A percentile compares a stretch with the other conserved stretches of the same genome.
Evolutionary conservation across 345 rosid genomes (phyloP).

Genomic region (Anastatica hierochuntica): DNA sequence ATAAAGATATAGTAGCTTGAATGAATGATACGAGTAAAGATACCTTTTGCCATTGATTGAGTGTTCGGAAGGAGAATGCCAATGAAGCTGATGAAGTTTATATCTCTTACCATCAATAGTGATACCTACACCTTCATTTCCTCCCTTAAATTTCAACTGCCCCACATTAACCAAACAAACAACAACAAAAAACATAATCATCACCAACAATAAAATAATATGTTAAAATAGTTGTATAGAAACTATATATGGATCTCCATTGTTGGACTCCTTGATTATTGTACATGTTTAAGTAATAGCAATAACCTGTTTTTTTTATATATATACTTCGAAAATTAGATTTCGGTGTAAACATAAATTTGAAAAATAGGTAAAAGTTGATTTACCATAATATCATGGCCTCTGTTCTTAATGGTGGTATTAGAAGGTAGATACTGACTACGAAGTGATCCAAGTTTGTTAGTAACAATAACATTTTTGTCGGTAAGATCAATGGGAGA

Average conservation of each 20-base stretch:
- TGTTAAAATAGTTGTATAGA: too few species aligned
- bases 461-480: conserved; percentile 33
- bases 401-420: conserved; percentile 59
- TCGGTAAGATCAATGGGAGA: conserved; percentile 58
- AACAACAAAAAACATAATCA: too few species aligned
- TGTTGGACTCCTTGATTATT: too few species aligned
- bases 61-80: conserved; percentile 83
- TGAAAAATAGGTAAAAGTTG: not conserved
- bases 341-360: not conserved
- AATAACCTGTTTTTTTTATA: too few species aligned
- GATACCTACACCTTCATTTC: conserved; percentile 33
- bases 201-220: too few species aligned
- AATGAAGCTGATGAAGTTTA: conserved; percentile 50
- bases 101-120: conserved; percentile 26
- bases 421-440: conserved; percentile 40
- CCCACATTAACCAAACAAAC: not conserved
- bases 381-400: conserved; percentile 71
- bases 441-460: conserved; percentile 37
- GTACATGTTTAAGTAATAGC: too few species aligned
- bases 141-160: conserved; percentile 44
- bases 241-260: too few species aligned
- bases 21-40: not conserved
- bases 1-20: too few species aligned
- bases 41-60: conserved; percentile 52
- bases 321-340: too few species aligned